A percentile compares a stretch with the other conserved stretches of the same genome.
phyloP scores from a whole-genome alignment of 495 filamentous ascomycete species.

The Staphylotrichum longicolle region DNA sequence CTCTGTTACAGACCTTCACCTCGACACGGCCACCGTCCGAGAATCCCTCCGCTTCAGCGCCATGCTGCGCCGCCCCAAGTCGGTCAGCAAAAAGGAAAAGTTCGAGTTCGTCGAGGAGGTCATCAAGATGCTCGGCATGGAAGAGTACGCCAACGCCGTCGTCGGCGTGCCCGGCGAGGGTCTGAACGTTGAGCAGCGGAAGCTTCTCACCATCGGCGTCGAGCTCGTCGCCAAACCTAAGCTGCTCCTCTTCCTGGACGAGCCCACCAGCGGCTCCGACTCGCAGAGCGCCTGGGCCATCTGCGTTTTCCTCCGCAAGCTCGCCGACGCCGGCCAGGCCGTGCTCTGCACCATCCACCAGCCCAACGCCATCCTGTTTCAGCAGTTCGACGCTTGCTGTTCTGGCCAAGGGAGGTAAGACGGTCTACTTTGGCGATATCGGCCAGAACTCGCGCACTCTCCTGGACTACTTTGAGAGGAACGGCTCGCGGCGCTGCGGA shows the following conservation, averaged over 20 bases:
- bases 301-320: conserved; percentile 79
- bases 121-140: conserved; percentile 81
- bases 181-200: conserved; percentile 50
- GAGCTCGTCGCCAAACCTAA: conserved; percentile 86
- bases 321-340: conserved; percentile 73
- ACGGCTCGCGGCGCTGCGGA: conserved; percentile 68
- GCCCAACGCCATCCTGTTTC: conserved; percentile 68
- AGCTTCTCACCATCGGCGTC: conserved; percentile 82
- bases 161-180: conserved; percentile 75
- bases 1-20: conserved; percentile 62
- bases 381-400: conserved; percentile 69
- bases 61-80: conserved; percentile 71
- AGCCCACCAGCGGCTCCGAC: conserved; percentile 81
- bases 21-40: conserved; percentile 74
- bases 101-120: conserved; percentile 81
- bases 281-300: conserved; percentile 79
- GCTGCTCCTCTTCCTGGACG: conserved; percentile 71
- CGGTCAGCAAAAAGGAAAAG: conserved; percentile 65
- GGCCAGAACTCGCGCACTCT: conserved; percentile 42
- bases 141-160: conserved; percentile 76
- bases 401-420: conserved; percentile 66
- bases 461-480: conserved; percentile 53
- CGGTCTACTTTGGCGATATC: conserved; percentile 65
- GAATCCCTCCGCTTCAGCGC: conserved; percentile 79
- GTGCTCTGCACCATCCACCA: conserved; percentile 77